Base-by-base conservation (phyloP, 495 filamentous ascomycete species). In the Daldinia caldariorum region DNA sequence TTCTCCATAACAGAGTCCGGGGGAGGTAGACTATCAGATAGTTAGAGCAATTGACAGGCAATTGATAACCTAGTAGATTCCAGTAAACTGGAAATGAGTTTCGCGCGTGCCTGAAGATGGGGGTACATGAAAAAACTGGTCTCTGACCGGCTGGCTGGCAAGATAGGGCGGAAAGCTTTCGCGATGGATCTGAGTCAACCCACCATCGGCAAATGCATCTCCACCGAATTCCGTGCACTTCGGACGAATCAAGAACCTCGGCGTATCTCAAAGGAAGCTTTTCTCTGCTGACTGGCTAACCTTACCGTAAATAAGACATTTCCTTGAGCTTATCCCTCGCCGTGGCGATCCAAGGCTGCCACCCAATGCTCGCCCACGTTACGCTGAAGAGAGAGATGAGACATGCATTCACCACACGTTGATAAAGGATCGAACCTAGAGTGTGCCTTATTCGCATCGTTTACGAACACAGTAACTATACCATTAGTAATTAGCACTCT, bases 151-250 rank as follows among this genome's bases (percentile, higher is more conserved):
- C 56, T 55, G 63, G 51, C 45, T 71, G 68, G 53, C 58, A 35
- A 51, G 64, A 67, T 64, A 72, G 70, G 63, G 70, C 70, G 26
- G 61, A 57, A 61, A 64, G 61, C 64, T 58, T 67, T 64, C 60
- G 51, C 49, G 63, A 67, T 67, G 69, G 70, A 72, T 72, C 70
- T 68, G 61, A 72, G 70, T 72, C 70, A 72, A 72, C 70, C 55
- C 70, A 72, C 70, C 70, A 72, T 67, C 70, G 70, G 70, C 70
- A 72, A 72, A 72, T 72, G 56, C 70, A 66, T 63, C 55, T 66
- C 65, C 70, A 68, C 65, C 37, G 70, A 61, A 65, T 72, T 61
- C 57, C 61, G 16, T 57, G 22, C 53, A 14, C 34, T 62, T 41
- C 57, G 60, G 61, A 66, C 65, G 65, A 72, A 68, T 72, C 63